These are phyloP conservation scores for Hemileccinum impolitum DNA, from an alignment of 768 basidiomycete species.

Conservation along the genomic window DNA sequence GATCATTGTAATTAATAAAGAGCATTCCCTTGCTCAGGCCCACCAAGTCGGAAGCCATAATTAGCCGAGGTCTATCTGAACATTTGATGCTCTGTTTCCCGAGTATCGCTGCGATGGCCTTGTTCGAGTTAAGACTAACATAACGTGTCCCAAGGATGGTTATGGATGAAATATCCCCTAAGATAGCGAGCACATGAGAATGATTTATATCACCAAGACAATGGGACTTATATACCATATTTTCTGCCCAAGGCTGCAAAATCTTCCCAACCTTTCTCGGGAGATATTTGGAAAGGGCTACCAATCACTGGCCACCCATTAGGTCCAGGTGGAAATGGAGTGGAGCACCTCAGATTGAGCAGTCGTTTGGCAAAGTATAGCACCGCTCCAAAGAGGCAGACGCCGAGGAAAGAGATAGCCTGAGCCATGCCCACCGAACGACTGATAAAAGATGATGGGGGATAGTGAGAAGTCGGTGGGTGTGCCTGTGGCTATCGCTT, in stretches of 20 bases:
- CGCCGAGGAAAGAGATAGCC: neutral
- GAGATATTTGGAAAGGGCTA: constrained; percentile 52
- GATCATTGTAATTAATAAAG: constrained; percentile 9
- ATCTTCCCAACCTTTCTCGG: constrained; percentile 49
- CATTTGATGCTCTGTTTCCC: constrained; percentile 53
- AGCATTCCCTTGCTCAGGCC: constrained; percentile 1
- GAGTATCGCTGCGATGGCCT: constrained; percentile 45
- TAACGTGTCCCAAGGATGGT: constrained; percentile 40
- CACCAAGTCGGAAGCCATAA: constrained; percentile 23
- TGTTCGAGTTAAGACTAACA: constrained; percentile 45
- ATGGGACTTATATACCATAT: constrained; percentile 39
- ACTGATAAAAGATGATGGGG: too few species aligned
- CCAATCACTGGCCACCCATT: constrained; percentile 43
- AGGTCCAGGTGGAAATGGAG: too few species aligned
- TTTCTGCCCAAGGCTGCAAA: constrained; percentile 51
- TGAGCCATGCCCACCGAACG: neutral
- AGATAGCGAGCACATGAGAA: constrained; percentile 15
- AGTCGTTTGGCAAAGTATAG: constrained; percentile 6
- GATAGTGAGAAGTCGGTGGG: too few species aligned
- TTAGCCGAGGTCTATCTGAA: constrained; percentile 29
- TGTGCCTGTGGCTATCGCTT: too few species aligned
- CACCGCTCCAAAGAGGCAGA: constrained; percentile 17
- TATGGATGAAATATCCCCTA: constrained; percentile 18
- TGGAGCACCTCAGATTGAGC: neutral
- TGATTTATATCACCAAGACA: neutral